phyloP scores from a whole-genome alignment of 73 alveolate genomes.

The Stentor roeselii region DNA sequence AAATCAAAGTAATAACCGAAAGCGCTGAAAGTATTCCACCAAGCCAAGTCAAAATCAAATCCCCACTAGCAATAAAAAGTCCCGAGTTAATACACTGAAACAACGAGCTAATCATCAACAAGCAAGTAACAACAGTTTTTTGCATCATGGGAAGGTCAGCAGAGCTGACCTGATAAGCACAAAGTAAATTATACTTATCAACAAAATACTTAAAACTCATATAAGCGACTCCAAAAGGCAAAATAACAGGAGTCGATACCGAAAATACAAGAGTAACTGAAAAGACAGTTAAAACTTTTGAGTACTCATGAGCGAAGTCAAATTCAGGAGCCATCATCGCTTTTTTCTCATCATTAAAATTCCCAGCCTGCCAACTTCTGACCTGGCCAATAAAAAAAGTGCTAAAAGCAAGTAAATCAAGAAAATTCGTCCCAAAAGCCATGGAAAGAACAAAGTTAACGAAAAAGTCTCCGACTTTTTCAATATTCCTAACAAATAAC shows the following conservation, averaged over 20 bases:
- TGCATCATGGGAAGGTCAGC: not conserved
- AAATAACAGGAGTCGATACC: not conserved
- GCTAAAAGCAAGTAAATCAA: not conserved
- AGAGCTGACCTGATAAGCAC: not conserved
- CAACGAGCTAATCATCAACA: not conserved
- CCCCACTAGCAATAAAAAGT: not conserved
- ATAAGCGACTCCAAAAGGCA: not conserved
- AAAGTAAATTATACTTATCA: slow-evolving; percentile 2
- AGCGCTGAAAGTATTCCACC: not conserved
- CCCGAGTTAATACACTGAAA: slow-evolving; percentile 16
- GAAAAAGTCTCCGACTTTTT: slow-evolving; percentile 6
- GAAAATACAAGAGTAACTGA: slow-evolving; percentile 14
- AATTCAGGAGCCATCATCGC: slow-evolving; percentile 2
- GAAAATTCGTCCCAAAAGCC: slow-evolving; percentile 14
- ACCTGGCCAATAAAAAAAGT: not conserved
- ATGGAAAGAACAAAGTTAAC: slow-evolving; percentile 3
- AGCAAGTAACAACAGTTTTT: not conserved
- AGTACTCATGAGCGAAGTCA: slow-evolving; percentile 16
- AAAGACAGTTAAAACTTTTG: not conserved
- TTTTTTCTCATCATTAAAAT: not conserved
- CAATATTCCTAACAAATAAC: not conserved
- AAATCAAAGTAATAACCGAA: not conserved
- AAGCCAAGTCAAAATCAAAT: not conserved
- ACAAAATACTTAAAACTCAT: not conserved
- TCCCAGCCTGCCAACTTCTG: not conserved